Conservation (phyloP, 345 rosid genomes). For the Salix purpurea region DNA sequence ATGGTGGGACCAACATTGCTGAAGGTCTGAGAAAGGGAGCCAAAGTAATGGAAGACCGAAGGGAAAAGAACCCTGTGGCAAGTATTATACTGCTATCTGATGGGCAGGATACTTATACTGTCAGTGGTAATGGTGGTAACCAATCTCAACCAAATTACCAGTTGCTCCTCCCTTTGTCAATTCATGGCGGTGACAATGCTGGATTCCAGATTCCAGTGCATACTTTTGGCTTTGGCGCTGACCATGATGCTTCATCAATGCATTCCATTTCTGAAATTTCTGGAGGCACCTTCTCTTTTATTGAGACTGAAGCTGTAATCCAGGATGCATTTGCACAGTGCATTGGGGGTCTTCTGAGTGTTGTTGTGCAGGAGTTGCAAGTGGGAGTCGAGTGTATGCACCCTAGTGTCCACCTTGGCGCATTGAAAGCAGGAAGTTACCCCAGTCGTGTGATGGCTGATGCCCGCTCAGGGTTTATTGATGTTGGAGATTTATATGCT, state of each 20-base stretch:
- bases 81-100: slow-evolving; percentile 88
- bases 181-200: slow-evolving; percentile 41
- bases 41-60: slow-evolving; percentile 81
- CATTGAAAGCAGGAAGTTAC: slow-evolving; percentile 83
- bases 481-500: slow-evolving; percentile 88
- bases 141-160: slow-evolving; percentile 57
- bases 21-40: slow-evolving; percentile 93
- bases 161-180: slow-evolving; percentile 59
- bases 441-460: slow-evolving; percentile 40
- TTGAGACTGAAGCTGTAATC: slow-evolving; percentile 79
- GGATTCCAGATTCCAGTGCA: slow-evolving; percentile 84
- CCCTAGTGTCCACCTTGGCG: slow-evolving; percentile 45
- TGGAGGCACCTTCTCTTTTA: slow-evolving; percentile 94
- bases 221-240: slow-evolving; percentile 88
- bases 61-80: slow-evolving; percentile 77
- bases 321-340: slow-evolving; percentile 99
- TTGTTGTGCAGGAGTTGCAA: slow-evolving; percentile 80
- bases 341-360: slow-evolving; percentile 94
- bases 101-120: slow-evolving; percentile 80
- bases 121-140: slow-evolving; percentile 47
- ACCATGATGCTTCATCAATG: slow-evolving; percentile 90
- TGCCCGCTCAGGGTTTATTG: slow-evolving; percentile 49
- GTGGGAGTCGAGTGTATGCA: slow-evolving; percentile 55
- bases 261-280: slow-evolving; percentile 85
- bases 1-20: slow-evolving; percentile 94